phyloP scores from a whole-genome alignment of 2,329 filamentous ascomycete species.

The Waltergamsia citrina region DNA sequence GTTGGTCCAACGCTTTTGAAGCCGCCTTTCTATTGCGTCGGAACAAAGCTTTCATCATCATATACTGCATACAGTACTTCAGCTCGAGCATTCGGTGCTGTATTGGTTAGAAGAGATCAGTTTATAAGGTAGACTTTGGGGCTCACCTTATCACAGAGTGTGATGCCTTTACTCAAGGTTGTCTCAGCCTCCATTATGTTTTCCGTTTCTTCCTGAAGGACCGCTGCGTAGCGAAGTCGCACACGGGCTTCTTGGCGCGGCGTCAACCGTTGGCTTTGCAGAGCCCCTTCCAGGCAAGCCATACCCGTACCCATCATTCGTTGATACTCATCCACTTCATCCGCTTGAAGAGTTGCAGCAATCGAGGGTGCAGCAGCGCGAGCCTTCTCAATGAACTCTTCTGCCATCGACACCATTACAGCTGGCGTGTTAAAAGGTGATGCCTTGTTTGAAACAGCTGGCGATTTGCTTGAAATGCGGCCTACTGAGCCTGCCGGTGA shows the following conservation, averaged over 20 bases:
- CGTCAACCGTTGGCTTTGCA: conserved; percentile 50
- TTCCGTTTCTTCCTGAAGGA: conserved; percentile 67
- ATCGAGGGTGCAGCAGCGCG: conserved; percentile 41
- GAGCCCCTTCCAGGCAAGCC: conserved; percentile 60
- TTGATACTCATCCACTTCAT: conserved; percentile 55
- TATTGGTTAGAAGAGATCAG: conserved; percentile 14
- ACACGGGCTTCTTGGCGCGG: conserved; percentile 62
- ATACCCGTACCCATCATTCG: conserved; percentile 63
- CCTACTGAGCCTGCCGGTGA: conserved; percentile 29
- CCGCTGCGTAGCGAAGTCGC: conserved; percentile 59
- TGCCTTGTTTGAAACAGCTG: conserved; percentile 28
- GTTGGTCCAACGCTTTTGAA: conserved; percentile 59
- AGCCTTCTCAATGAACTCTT: conserved; percentile 65
- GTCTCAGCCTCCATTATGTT: conserved; percentile 67
- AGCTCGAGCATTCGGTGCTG: conserved; percentile 44
- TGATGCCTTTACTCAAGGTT: conserved; percentile 60
- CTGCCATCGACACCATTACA: conserved; percentile 60
- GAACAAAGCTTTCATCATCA: conserved; percentile 61
- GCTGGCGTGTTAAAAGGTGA: conserved; percentile 41
- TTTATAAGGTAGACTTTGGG: background rate
- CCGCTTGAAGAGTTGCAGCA: conserved; percentile 23
- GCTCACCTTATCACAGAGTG: conserved; percentile 54
- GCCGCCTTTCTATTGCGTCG: conserved; percentile 64
- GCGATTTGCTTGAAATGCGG: conserved; percentile 30
- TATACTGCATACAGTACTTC: conserved; percentile 70